These are phyloP conservation scores for Vanrija sp. DNA, from an alignment of 1,284 basidiomycete genomes.

Conservation along the genomic window DNA sequence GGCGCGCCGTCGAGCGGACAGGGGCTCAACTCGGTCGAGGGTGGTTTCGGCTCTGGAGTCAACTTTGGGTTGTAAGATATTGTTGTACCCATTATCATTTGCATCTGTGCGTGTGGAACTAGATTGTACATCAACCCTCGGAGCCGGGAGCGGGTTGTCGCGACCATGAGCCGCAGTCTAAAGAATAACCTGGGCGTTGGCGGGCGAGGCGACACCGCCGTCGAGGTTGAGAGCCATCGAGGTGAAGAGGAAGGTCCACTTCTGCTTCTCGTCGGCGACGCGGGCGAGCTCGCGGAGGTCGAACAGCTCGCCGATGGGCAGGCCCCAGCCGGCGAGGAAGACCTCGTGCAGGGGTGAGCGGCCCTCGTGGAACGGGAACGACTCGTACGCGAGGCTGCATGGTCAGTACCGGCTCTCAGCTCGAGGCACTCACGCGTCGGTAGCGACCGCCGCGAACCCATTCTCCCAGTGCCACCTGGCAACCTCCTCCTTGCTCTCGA, in stretches of 20 bases:
- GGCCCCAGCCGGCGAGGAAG: conserved; percentile 38
- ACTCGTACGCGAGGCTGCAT: conserved; percentile 32
- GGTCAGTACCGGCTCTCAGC: background rate
- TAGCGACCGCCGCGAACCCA: conserved; percentile 50
- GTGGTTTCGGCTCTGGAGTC: conserved; percentile 52
- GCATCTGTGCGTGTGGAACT: conserved; percentile 44
- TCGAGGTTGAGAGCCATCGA: conserved; percentile 47
- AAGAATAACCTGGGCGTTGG: conserved; percentile 48
- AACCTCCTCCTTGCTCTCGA: conserved; percentile 35
- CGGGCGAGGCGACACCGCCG: conserved; percentile 49
- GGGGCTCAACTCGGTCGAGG: conserved; percentile 47
- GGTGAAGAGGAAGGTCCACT: conserved; percentile 50
- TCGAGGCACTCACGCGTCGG: conserved; percentile 35
- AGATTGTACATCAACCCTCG: conserved; percentile 48
- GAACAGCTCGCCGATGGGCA: conserved; percentile 50
- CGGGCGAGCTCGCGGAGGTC: conserved; percentile 46
- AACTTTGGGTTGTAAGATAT: conserved; percentile 46
- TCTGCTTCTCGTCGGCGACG: conserved; percentile 33
- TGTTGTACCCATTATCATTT: conserved; percentile 42
- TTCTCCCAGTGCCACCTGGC: conserved; percentile 50
- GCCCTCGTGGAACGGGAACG: conserved; percentile 15
- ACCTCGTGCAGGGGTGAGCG: conserved; percentile 25
- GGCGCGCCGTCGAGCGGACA: conserved; percentile 17
- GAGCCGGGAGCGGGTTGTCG: conserved; percentile 19
- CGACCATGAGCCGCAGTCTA: conserved; percentile 8